Base-by-base conservation (phyloP, 306 rosid species). In the Dryas drummondii region DNA sequence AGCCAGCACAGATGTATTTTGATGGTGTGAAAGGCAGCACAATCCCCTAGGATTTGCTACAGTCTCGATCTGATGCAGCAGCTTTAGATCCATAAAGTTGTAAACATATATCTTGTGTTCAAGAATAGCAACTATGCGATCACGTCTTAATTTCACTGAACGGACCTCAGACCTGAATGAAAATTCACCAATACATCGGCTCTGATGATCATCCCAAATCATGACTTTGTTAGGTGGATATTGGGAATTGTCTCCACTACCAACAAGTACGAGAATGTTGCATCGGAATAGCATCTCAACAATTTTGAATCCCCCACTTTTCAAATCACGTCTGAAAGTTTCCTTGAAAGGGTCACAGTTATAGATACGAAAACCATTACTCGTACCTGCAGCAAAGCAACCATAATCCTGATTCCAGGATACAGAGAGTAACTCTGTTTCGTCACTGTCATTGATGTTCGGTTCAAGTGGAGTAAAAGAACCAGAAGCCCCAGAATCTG, bases 171-270 rank as follows among this genome's bases (percentile, higher is more conserved):
- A 92, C 84, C 96, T 86, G 82, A 84, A 94, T 58, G 97, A 82
- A 77, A 92, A 88, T 70, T 92, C 99, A 74, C 96, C 87, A 58
- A 94, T 89, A 88, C 92, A 85, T 55, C 87, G 86, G 80, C 97
- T 86, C 83, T 92, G 91, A 83, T 92, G 86, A 85, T 94, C 99
- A 84, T 94, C 93, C 99, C 97, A 94, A 75, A 94, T 90, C 90
- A 92, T 72, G 78, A 92, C 99, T 84, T 94, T 94, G 84, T 87
- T 87, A 40, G 99, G 91, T 19, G 96, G 97, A 53, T 90, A 87
- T 15, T 87, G 87, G 64, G 93, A 83, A 85, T 94, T 90, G 60
- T 88, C 83, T 73, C 73, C 84, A 78, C 86, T 81, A 52, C 99
- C 99, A 80, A 94, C 99, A 85, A 94, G 97, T 59, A 96, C 97